Evolutionary conservation across 106 monocot genomes (phyloP).

Genomic region (Cymbidium sinense): DNA sequence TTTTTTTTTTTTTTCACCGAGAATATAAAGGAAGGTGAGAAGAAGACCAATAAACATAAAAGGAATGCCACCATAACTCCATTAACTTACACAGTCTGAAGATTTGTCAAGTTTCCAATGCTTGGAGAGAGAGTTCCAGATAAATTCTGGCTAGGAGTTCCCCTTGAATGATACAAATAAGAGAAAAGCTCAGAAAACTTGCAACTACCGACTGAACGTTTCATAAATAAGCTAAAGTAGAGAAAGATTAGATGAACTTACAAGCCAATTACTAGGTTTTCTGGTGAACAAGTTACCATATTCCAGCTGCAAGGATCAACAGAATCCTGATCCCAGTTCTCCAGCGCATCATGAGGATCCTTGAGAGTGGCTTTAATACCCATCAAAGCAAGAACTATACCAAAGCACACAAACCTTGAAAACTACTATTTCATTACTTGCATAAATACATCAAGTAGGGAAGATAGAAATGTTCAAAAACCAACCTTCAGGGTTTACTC

Average conservation of each 20-base stretch:
- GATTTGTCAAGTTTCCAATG: conserved; percentile 77
- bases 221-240: not conserved
- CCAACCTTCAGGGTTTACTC: conserved; percentile 86
- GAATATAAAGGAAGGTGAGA: no score
- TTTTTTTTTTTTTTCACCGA: not conserved
- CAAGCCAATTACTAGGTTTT: conserved; percentile 57
- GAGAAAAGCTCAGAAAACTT: no score
- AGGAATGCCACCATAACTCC: not conserved
- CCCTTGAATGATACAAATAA: conserved; percentile 27
- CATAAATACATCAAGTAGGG: not conserved
- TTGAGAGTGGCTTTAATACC: conserved; percentile 44
- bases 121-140: conserved; percentile 70
- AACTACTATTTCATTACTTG: not conserved
- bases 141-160: conserved; percentile 56
- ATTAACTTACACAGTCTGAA: conserved; percentile 55
- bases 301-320: conserved; percentile 96
- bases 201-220: no score
- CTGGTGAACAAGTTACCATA: conserved; percentile 68
- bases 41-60: not conserved
- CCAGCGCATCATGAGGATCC: conserved; percentile 58
- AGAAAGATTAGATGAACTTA: conserved; percentile 18
- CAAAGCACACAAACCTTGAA: conserved; percentile 7
- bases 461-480: not conserved
- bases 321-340: conserved; percentile 80
- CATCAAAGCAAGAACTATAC: conserved; percentile 79